Base-by-base conservation (phyloP, 345 rosid genomes). In the Brassica carinata region DNA sequence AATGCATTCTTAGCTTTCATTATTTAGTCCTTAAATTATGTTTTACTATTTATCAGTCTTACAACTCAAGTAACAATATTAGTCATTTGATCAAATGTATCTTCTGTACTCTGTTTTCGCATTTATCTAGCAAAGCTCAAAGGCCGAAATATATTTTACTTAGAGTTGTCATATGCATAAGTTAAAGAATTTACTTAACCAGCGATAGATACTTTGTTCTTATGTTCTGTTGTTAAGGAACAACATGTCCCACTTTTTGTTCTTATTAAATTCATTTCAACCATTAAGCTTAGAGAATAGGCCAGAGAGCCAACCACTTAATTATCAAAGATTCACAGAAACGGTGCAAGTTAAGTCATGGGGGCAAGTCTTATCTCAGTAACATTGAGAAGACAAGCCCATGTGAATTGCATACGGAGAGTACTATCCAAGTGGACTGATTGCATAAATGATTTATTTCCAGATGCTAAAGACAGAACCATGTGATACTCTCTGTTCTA, bases 321-420 rank as follows among this genome's bases (percentile, higher is more conserved):
- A 71, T 51, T 2, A 53, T 63, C 71, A 77, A 3, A 48, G 55
- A 67, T 43, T 67, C 31, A 40, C 33, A 40, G 31, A 68, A 40
- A 40, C 33, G n/a, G 14, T 19, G 58, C 26, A 17, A 34, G 6
- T 5, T 8, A 9, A 19, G 7, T 26, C 58, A 51, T 45, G 4
- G 14, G 19, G 33, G 55, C 30, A 55, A 45, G 6, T 27, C 69
- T 61, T 61, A 31, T 62, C 64, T 45, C 15, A 70, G 27, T 34
- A 57, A 78, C 81, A 78, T 64, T 71, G 72, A 71, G 72, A 51
- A 78, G 73, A 71, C 72, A 78, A 15, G 5, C 31, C 81, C 81
- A 51, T 71, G 71, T 31, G 81, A 31, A 17, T 65, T 70, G 8
- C 71, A 5, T 33, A 33, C 72, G 58, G 76, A 77, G 69, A 18